phyloP scores from a whole-genome alignment of 768 basidiomycete genomes.

The Amanita fuliginea region DNA sequence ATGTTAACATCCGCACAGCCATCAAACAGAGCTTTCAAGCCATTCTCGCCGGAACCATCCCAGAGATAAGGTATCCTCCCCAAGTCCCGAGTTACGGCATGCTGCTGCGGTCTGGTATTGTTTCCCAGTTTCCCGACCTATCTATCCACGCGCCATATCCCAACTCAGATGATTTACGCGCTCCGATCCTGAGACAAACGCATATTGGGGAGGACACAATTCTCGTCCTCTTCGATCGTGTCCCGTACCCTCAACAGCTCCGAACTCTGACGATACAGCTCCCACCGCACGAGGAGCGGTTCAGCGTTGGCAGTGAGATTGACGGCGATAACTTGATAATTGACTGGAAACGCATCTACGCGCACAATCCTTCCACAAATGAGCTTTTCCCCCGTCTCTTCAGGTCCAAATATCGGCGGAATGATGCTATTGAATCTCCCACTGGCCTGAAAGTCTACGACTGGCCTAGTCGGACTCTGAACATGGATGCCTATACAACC shows the following conservation, averaged over 20 bases:
- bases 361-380: not conserved
- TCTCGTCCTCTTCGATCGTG: not conserved
- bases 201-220: not conserved
- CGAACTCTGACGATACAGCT: not conserved
- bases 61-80: not conserved
- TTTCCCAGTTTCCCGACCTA: not conserved
- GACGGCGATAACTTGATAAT: not conserved
- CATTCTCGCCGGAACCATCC: not conserved
- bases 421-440: not conserved
- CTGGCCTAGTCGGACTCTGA: not conserved
- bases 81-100: not conserved
- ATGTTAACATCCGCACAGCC: not conserved
- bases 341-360: not conserved
- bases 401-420: not conserved
- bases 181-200: not conserved
- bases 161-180: not conserved
- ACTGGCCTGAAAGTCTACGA: not conserved
- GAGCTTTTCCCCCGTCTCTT: not conserved
- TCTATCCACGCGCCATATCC: constrained; percentile 1
- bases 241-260: not conserved
- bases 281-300: not conserved
- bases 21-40: not conserved
- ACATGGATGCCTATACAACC: not conserved
- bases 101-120: not conserved
- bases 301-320: not conserved